Percentiles rank a stretch among this genome's conserved stretches.
Evolutionary conservation across 108 stramenopile species (phyloP).

Genomic region (Seminavis robusta): DNA sequence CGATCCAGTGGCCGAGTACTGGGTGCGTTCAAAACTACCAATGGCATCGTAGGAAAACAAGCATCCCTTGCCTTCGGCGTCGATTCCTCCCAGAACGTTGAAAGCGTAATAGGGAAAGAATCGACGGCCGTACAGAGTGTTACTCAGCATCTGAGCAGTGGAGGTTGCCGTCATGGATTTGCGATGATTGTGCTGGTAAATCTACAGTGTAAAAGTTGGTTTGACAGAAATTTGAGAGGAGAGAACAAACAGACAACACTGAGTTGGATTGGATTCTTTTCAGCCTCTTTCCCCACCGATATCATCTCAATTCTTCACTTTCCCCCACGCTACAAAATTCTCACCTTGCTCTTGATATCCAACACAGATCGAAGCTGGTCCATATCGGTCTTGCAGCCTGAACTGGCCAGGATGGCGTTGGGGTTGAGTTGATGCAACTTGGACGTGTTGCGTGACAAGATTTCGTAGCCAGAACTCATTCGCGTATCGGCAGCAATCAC

Average conservation of each 20-base stretch:
- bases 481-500: conserved; percentile 96
- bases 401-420: conserved; percentile 88
- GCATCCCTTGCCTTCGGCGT: conserved; percentile 93
- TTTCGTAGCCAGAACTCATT: conserved; percentile 88
- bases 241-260: too few species aligned
- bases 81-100: conserved; percentile 95
- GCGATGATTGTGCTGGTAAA: conserved; percentile 93
- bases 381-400: conserved; percentile 96
- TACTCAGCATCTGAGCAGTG: conserved; percentile 94
- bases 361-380: conserved; percentile 89
- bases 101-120: conserved; percentile 99
- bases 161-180: conserved; percentile 91
- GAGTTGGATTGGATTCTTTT: too few species aligned
- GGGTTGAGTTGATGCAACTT: conserved; percentile 81
- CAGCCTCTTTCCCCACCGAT: too few species aligned
- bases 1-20: conserved; percentile 80
- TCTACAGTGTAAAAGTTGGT: too few species aligned
- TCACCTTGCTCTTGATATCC: conserved; percentile 81
- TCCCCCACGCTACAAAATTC: background rate
- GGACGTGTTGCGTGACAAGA: conserved; percentile 86
- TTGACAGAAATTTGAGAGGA: too few species aligned
- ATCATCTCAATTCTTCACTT: too few species aligned
- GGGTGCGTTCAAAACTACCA: conserved; percentile 91
- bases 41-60: conserved; percentile 99
- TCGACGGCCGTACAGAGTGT: conserved; percentile 94